Base-by-base conservation (phyloP, 805 yeast species). In the Priceomyces melissophilus region DNA sequence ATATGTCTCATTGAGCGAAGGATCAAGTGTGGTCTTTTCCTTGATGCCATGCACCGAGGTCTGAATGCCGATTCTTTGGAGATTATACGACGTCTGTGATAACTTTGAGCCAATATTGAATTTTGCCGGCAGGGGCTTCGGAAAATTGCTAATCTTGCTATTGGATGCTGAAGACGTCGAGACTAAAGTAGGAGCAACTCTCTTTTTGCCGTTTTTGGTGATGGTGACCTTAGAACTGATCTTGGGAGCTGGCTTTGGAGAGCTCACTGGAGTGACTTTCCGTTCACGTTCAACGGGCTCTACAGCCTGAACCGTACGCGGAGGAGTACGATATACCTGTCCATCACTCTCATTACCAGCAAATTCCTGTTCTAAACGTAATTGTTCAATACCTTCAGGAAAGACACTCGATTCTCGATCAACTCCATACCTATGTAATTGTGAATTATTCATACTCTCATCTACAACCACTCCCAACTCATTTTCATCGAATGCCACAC, bases 341-440 rank as follows among this genome's bases (percentile, higher is more conserved):
- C 13, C 56, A 53, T 39, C 55, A 55, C 1, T 55, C 44, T 32
- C 47, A n/a, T 35, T 31, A 8, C 50, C 40, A 32, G 50, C 42
- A 11, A 35, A 20, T 45, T 71, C 70, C 30, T 82, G 87, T 50
- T 89, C 96, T 15, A 91, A 64, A 3, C 66, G 58, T 41, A 91
- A 68, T 60, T 90, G 97, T 39, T 79, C 84, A 1, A 83, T 76
- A 60, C 93, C 83, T 55, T 91, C 98, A 0, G 96, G 96, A 52
- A 88, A 85, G 14, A 83, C 82, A 67, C 84, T 71, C 7, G 86
- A 77, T 48, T 90, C 96, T 42, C 89, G 76, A 46, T 87, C 95
- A 2, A 86, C 89, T 46, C 99, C 98, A 57, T 85, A 91, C 49
- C 88, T 74, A 49, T 84, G 81, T 42, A 91, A 71, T 43, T 87